Evolutionary conservation across 2,329 filamentous ascomycete species (phyloP).

Genomic region (Apiospora phragmitis): DNA sequence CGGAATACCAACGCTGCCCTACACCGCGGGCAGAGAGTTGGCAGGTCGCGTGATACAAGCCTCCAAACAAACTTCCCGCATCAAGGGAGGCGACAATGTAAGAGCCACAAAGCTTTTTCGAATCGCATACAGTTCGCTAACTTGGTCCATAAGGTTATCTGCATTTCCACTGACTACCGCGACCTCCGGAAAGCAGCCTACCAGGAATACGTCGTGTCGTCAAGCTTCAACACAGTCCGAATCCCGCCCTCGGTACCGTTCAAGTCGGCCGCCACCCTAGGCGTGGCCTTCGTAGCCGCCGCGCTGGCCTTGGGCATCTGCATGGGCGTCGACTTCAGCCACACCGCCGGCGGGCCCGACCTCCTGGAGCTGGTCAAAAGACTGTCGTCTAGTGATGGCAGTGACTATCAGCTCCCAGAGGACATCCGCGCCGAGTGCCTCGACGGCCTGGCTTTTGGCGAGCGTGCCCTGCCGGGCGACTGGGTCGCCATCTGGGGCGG

Average conservation of each 20-base stretch:
- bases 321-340: conserved; percentile 65
- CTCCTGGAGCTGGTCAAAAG: conserved; percentile 54
- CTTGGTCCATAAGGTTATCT: conserved; percentile 48
- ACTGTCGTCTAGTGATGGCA: conserved; percentile 37
- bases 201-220: conserved; percentile 68
- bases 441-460: conserved; percentile 48
- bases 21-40: conserved; percentile 70
- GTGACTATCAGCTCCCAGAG: conserved; percentile 42
- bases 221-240: conserved; percentile 63
- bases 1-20: conserved; percentile 66
- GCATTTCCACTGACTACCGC: conserved; percentile 74
- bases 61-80: conserved; percentile 42
- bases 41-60: conserved; percentile 61
- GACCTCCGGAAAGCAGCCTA: conserved; percentile 72
- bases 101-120: neutral
- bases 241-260: conserved; percentile 55
- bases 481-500: conserved; percentile 76
- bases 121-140: neutral
- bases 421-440: conserved; percentile 67
- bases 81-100: conserved; percentile 57
- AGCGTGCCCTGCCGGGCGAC: conserved; percentile 61
- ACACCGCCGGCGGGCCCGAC: conserved; percentile 57
- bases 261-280: conserved; percentile 61
- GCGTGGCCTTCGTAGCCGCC: conserved; percentile 72
- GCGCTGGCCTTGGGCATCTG: conserved; percentile 67